Conservation (phyloP, 352 stramenopile species). For the Pythium vanterpoolii region DNA sequence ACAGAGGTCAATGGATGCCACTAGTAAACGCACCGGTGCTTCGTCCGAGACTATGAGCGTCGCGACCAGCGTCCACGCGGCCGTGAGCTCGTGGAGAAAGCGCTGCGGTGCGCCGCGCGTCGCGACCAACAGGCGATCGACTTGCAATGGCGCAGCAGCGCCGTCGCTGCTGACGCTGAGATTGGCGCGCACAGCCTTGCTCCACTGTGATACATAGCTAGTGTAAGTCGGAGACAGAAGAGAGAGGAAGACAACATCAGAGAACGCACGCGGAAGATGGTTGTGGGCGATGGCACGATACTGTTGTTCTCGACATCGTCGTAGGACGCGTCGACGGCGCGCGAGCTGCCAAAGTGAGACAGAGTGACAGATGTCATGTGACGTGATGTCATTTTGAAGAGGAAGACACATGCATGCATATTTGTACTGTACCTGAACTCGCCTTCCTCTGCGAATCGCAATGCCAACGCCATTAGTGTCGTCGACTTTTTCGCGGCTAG, state of each 20-base stretch:
- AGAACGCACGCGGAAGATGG: slow-evolving; percentile 52
- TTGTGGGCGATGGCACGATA: slow-evolving; percentile 26
- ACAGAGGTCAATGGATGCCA: neutral
- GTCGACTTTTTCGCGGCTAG: neutral
- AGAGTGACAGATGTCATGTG: neutral
- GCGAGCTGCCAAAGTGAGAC: slow-evolving; percentile 33
- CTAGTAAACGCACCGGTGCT: slow-evolving; percentile 30
- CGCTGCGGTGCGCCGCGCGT: slow-evolving; percentile 38
- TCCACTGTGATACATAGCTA: slow-evolving; percentile 40
- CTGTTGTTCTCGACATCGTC: slow-evolving; percentile 16
- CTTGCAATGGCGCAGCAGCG: neutral
- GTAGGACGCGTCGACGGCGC: slow-evolving; percentile 33
- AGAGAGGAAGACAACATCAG: neutral
- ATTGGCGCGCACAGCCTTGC: slow-evolving; percentile 29
- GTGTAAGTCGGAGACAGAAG: neutral
- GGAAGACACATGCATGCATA: neutral
- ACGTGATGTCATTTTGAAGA: neutral
- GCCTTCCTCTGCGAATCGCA: slow-evolving; percentile 32
- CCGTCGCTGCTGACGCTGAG: slow-evolving; percentile 4
- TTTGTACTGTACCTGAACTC: slow-evolving; percentile 24
- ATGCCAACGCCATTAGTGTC: slow-evolving; percentile 26
- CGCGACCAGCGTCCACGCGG: slow-evolving; percentile 40
- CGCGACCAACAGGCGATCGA: slow-evolving; percentile 49
- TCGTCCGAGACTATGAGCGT: slow-evolving; percentile 57
- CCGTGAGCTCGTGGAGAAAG: slow-evolving; percentile 45